Base-by-base conservation (phyloP, 805 yeast species). In the Hanseniaspora lachancei region DNA sequence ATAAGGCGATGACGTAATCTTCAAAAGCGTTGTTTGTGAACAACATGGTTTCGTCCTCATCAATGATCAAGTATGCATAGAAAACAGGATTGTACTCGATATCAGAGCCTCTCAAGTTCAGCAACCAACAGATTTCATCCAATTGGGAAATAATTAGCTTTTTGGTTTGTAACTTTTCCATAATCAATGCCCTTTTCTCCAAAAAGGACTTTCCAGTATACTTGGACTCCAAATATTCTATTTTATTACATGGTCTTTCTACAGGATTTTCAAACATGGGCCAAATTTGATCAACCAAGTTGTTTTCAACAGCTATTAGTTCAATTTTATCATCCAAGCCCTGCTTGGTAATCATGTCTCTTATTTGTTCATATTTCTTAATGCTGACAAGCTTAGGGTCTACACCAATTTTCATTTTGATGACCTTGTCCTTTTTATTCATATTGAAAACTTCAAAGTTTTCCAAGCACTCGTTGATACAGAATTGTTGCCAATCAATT, bases 71-170 rank as follows among this genome's bases (percentile, higher is more conserved):
- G 59, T 78, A 78, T 9, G 89, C 74, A 68, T 81, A 88, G 66
- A 91, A 93, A 1, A 89, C 91, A 0, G 97, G 97, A 63, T 84
- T 83, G 65, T 77, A 91, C 5, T 82, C 82, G 57, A 91, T 82
- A 66, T 91, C 97, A 23, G 76, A 77, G 5, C 89, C 86, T 60
- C 98, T 79, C 56, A 91, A 70, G 64, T 91, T 91, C 64, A 89
- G 77, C 44, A 89, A 70, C 96, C 96, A 89, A 8, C 95, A 93
- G 59, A 89, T 79, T 61, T 89, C 96, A 70, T 91, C 97, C 53
- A 89, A 69, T 1, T 89, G 81, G n/a, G 81, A 74, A 3, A 86
- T 72, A 15, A 89, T 71, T 47, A 86, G 72, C 1, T 79, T 53
- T 10, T 23, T 23, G 27, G 29, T 39, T 6, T 49, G 9, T 15